Evolutionary conservation across 1,139 yeast genomes (phyloP).

Genomic region (Insectozyma bohioensis): DNA sequence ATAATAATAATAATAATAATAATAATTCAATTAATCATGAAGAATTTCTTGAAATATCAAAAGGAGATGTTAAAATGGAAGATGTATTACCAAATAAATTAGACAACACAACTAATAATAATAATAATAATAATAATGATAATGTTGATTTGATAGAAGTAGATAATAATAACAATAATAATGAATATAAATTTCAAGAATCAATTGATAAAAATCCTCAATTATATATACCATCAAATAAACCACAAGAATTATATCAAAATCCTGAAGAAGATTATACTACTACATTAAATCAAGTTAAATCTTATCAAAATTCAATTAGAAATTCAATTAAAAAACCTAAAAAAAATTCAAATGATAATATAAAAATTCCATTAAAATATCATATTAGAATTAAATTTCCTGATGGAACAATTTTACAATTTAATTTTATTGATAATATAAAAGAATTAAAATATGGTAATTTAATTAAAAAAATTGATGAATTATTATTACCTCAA

Average conservation of each 20-base stretch:
- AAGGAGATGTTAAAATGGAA: slow-evolving; percentile 7
- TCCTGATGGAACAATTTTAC: slow-evolving; percentile 54
- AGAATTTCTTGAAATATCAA: neutral
- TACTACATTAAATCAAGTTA: slow-evolving; percentile 53
- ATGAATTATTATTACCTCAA: slow-evolving; percentile 38
- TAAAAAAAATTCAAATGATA: slow-evolving; percentile 13
- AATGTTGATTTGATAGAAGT: too few species aligned
- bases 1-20: too few species aligned
- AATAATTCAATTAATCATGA: too few species aligned
- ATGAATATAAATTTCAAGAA: too few species aligned
- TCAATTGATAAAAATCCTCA: slow-evolving; percentile 22
- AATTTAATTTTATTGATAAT: slow-evolving; percentile 43
- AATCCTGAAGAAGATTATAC: slow-evolving; percentile 51
- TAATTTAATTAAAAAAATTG: slow-evolving; percentile 37
- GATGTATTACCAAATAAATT: slow-evolving; percentile 3
- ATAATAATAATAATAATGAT: too few species aligned
- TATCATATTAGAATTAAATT: slow-evolving; percentile 49
- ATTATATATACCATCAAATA: slow-evolving; percentile 23
- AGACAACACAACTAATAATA: neutral
- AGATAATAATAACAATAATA: too few species aligned
- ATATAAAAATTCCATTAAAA: slow-evolving; percentile 19
- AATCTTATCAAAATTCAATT: slow-evolving; percentile 49
- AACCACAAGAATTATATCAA: slow-evolving; percentile 23
- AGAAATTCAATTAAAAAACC: slow-evolving; percentile 32
- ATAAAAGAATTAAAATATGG: slow-evolving; percentile 35